Evolutionary conservation across 768 basidiomycete genomes (phyloP).

Genomic region (Suillus occidentalis): DNA sequence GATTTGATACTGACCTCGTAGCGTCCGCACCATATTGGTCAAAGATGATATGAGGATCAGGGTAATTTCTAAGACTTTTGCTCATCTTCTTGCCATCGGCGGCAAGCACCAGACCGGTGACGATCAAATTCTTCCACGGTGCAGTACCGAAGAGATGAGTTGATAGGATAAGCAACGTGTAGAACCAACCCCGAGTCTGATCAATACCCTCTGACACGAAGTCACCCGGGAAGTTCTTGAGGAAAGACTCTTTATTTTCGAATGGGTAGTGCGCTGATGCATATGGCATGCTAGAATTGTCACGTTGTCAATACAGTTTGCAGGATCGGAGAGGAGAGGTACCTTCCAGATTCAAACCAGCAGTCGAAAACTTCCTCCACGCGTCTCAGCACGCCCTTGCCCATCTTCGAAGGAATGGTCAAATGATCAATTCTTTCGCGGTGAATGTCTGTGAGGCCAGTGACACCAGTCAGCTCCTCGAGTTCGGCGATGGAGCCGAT

Average conservation of each 20-base stretch:
- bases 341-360: slow-evolving; percentile 99
- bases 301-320: background rate
- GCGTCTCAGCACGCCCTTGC: slow-evolving; percentile 82
- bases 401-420: slow-evolving; percentile 89
- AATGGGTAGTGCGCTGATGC: slow-evolving; percentile 98
- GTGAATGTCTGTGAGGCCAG: slow-evolving; percentile 86
- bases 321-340: slow-evolving; percentile 19
- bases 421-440: slow-evolving; percentile 94
- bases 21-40: slow-evolving; percentile 94
- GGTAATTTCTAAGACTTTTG: slow-evolving; percentile 95
- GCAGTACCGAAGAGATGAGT: slow-evolving; percentile 92
- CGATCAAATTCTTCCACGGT: slow-evolving; percentile 98
- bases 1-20: slow-evolving; percentile 55
- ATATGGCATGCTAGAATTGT: slow-evolving; percentile 84
- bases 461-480: slow-evolving; percentile 80
- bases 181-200: slow-evolving; percentile 99
- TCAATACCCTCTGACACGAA: slow-evolving; percentile 99
- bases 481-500: slow-evolving; percentile 88
- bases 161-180: slow-evolving; percentile 93
- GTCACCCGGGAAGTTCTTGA: slow-evolving; percentile 86
- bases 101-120: slow-evolving; percentile 93
- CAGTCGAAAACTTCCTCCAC: slow-evolving; percentile 99
- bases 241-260: slow-evolving; percentile 90
- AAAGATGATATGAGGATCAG: slow-evolving; percentile 90
- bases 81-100: slow-evolving; percentile 99